phyloP scores from a whole-genome alignment of 1,139 yeast genomes.

The Arxiozyma slooffiae region DNA sequence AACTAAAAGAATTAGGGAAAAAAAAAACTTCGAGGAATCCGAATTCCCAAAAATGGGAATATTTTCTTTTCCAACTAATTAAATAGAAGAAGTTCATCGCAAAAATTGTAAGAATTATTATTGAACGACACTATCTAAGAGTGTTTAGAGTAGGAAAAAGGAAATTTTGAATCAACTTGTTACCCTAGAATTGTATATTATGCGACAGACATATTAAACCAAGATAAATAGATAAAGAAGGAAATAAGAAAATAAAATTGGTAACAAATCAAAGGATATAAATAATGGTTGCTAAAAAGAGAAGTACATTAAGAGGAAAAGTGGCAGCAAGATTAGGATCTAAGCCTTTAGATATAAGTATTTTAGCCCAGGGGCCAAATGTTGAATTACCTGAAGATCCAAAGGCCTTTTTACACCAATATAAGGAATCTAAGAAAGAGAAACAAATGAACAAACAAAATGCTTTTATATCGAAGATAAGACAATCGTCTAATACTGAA shows the following conservation, averaged over 20 bases:
- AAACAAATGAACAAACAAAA: constrained; percentile 36
- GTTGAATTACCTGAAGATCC: constrained; percentile 27
- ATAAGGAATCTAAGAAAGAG: constrained; percentile 46
- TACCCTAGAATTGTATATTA: too few relatives aligned
- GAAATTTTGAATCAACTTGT: not conserved
- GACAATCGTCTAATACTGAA: constrained; percentile 31
- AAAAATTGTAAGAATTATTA: not conserved
- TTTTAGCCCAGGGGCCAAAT: constrained; percentile 4
- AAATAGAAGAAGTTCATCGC: not conserved
- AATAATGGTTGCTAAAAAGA: constrained; percentile 38
- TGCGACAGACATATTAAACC: too few relatives aligned
- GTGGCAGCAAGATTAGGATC: constrained; percentile 23
- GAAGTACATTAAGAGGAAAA: constrained; percentile 40
- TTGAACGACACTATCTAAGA: too few relatives aligned
- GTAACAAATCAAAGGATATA: not conserved
- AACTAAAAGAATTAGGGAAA: not conserved
- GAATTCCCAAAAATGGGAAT: too few relatives aligned
- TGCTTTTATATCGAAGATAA: constrained; percentile 28
- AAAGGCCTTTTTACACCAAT: constrained; percentile 48
- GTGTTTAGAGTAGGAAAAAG: not conserved
- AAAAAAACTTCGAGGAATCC: not conserved
- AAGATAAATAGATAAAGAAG: not conserved
- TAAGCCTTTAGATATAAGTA: constrained; percentile 7
- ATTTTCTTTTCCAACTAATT: not conserved
- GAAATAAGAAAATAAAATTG: too few relatives aligned